Conservation (phyloP, 108 stramenopile genomes). For the Fragilaria radians region DNA sequence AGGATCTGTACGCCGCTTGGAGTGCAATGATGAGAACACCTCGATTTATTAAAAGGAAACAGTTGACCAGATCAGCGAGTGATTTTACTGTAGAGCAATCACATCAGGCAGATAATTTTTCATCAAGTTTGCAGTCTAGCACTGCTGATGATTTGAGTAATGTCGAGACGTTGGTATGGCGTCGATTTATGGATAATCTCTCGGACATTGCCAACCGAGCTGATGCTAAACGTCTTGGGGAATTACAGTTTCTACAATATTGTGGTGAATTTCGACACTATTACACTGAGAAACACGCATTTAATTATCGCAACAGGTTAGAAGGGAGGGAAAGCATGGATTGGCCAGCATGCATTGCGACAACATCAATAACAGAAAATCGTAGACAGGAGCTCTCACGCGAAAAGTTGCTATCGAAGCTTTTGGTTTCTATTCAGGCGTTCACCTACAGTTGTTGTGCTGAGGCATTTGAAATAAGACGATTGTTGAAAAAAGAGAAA, state of each 20-base stretch:
- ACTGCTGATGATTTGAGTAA: neutral
- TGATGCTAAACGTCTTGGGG: conserved; percentile 70
- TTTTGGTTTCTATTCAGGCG: conserved; percentile 67
- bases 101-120: neutral
- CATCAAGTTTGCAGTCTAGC: neutral
- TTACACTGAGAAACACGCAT: conserved; percentile 62
- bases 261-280: conserved; percentile 85
- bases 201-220: conserved; percentile 60
- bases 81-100: conserved; percentile 15
- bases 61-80: conserved; percentile 16
- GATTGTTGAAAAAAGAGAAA: conserved; percentile 27
- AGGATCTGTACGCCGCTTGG: conserved; percentile 80
- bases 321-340: conserved; percentile 55
- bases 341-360: conserved; percentile 80
- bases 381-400: conserved; percentile 72
- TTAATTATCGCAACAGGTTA: conserved; percentile 51
- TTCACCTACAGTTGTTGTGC: conserved; percentile 73
- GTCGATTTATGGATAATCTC: conserved; percentile 74
- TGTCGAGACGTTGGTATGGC: conserved; percentile 65
- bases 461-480: conserved; percentile 57
- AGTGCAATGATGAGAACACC: conserved; percentile 76
- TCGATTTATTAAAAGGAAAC: conserved; percentile 27
- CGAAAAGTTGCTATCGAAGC: conserved; percentile 72
- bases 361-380: conserved; percentile 46
- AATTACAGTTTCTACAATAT: conserved; percentile 47